Percentiles rank a stretch among this genome's conserved stretches.
Evolutionary conservation across 129 eudicot species (phyloP).

Genomic region (sunflower (Helianthus annuus)): HanXRQr2.0-SUNRISE NC_035437.2:83076710-83077209

Average conservation of each 20-base stretch:
- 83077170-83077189: background rate
- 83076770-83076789: no score
- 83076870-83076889: background rate
- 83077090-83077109: background rate
- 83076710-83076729: background rate
- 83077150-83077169: background rate
- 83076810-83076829: no score
- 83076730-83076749: background rate
- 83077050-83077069: background rate
- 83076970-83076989: background rate
- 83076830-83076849: background rate
- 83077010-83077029: background rate
- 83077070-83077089: background rate
- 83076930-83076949: background rate
- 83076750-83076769: no score
- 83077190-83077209: background rate
- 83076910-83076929: background rate
- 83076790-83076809: no score
- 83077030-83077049: background rate
- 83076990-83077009: no score
- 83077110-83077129: background rate
- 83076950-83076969: background rate
- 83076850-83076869: background rate
- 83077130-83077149: background rate
- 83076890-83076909: background rate